Evolutionary conservation across 257 asterid species (phyloP).

Genomic region (Fraxinus quadrangulata): DNA sequence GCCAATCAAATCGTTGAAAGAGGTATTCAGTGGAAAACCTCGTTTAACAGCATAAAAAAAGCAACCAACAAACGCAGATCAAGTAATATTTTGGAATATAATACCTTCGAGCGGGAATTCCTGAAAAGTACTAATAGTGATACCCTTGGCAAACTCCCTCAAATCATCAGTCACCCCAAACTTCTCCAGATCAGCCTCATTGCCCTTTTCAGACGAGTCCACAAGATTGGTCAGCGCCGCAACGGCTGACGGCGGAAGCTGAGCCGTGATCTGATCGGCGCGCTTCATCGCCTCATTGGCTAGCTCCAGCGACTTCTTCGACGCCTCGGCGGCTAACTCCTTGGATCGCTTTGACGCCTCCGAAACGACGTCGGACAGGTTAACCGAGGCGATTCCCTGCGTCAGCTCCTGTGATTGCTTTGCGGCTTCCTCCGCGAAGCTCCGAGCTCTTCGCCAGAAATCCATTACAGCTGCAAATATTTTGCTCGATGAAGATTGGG

Average conservation of each 20-base stretch:
- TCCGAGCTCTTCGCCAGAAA: constrained; percentile 79
- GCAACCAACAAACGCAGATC: constrained; percentile 8
- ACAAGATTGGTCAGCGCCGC: constrained; percentile 51
- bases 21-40: not conserved
- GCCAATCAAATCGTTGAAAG: not conserved
- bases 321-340: constrained; percentile 78
- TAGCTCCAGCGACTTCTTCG: constrained; percentile 57
- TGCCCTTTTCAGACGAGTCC: constrained; percentile 41
- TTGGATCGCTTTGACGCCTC: constrained; percentile 75
- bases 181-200: constrained; percentile 58
- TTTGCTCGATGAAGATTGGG: not conserved
- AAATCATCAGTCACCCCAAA: constrained; percentile 80
- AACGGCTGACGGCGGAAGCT: constrained; percentile 62
- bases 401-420: constrained; percentile 78
- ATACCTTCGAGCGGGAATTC: constrained; percentile 82
- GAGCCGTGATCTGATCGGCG: constrained; percentile 82
- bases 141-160: constrained; percentile 74
- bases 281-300: constrained; percentile 44
- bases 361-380: constrained; percentile 70
- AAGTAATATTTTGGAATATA: constrained; percentile 7
- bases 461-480: constrained; percentile 51
- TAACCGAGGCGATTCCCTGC: constrained; percentile 52
- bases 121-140: constrained; percentile 63
- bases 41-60: constrained; percentile 10
- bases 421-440: constrained; percentile 88